Evolutionary conservation across 257 asterid genomes (phyloP), one percentile per base, ranked within the genome.

Genomic region (Gardenia jasminoides): DNA sequence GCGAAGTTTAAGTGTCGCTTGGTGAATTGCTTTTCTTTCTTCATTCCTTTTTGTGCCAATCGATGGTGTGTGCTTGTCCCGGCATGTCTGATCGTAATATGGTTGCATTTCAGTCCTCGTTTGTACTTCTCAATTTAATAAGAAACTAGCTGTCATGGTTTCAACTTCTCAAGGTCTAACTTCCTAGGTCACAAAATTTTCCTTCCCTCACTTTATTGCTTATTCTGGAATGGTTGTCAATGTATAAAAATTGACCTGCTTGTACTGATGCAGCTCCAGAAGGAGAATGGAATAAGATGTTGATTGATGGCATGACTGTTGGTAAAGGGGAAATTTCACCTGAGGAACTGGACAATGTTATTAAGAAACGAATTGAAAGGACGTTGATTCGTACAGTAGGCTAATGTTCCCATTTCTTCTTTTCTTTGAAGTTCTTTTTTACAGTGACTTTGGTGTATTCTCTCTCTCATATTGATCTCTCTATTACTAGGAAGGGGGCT

Each of bases 351-450:
- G 84, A 81, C 39, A 81, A 88, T 81, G 99, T 90, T 71, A 84
- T 92, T 56, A 92, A 93, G 89, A 95, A 93, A 85, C 96, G 98
- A 68, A 86, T 93, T 0, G 99, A 93, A 84, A 85, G 99, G 28
- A 91, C 92, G 48, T 74, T 95, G 87, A 95, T 95, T 56, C 88
- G 99, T 87, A 95, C 99, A 52, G 99, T 95, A 87, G 81, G 88
- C 75, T 67, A 56, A 16, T 73, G 16, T 47, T 56, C 72, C 12
- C 1, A 22, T 46, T 47, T 74, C 74, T 8, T 39, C 77, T 19
- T 58, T 59, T 84, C 6, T 72, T 67, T 70, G 33, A 15, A 28
- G 33, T n/a, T 76, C 75, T 28, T 85, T 70, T 80, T 82, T 66
- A 78, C 52, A n/a, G 66, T 58, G 28, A 82, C 26, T 64, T 66